Percentiles rank a stretch among this genome's conserved stretches.
Evolutionary conservation across 108 stramenopile species (phyloP).

Genomic region (Halocafeteria seosinensis): DNA sequence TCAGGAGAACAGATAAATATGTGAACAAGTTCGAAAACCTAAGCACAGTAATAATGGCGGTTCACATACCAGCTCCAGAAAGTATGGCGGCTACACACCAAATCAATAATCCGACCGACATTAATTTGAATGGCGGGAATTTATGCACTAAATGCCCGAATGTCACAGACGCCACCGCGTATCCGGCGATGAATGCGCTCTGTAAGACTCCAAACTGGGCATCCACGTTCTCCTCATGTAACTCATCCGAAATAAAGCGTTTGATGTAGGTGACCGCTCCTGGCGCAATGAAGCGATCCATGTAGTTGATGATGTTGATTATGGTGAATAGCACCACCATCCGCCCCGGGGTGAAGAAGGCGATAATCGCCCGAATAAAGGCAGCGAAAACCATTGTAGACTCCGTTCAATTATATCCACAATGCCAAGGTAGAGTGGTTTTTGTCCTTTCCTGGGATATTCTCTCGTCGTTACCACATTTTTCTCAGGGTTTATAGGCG

Average conservation of each 20-base stretch:
- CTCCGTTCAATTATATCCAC: too few species aligned
- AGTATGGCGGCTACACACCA: too few species aligned
- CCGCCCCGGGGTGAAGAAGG: background rate
- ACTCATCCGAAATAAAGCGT: conserved; percentile 15
- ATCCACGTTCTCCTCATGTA: conserved; percentile 19
- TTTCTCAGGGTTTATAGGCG: too few species aligned
- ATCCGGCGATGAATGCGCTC: conserved; percentile 33
- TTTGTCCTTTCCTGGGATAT: too few species aligned
- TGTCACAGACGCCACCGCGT: conserved; percentile 14
- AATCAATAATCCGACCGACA: conserved; percentile 19
- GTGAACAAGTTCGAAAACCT: conserved; percentile 10
- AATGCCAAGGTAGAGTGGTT: too few species aligned
- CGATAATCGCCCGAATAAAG: too few species aligned
- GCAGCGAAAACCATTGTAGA: too few species aligned
- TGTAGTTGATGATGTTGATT: conserved; percentile 18
- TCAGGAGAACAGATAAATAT: conserved; percentile 3
- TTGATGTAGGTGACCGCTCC: conserved; percentile 24
- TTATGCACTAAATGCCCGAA: conserved; percentile 22
- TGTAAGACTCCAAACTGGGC: conserved; percentile 26
- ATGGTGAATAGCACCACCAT: conserved; percentile 1
- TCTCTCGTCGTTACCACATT: too few species aligned
- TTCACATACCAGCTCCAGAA: too few species aligned
- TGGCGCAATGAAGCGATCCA: conserved; percentile 30
- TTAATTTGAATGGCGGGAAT: conserved; percentile 19
- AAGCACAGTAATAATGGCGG: too few species aligned